phyloP scores from a whole-genome alignment of 305 asterid genomes.

The Solanum hybrid region DNA sequence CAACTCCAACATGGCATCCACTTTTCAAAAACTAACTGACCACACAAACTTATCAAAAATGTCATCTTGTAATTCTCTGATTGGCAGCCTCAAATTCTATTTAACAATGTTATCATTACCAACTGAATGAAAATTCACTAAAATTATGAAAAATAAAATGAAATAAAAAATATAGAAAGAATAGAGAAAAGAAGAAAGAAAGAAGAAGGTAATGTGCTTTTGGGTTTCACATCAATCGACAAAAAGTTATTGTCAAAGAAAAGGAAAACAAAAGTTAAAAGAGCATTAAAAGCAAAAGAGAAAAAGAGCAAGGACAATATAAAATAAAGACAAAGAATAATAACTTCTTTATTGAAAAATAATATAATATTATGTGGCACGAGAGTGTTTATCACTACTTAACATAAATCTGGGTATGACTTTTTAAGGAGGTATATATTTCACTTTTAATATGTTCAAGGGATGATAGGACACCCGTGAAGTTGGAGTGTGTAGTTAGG shows the following conservation, averaged over 20 bases:
- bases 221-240: background rate
- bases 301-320: background rate
- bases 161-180: background rate
- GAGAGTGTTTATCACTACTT: background rate
- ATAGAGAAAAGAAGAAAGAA: background rate
- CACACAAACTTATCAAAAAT: background rate
- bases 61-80: background rate
- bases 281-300: background rate
- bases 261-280: background rate
- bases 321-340: background rate
- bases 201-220: background rate
- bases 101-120: background rate
- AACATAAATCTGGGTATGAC: background rate
- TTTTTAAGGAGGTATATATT: too few relatives aligned
- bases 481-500: background rate
- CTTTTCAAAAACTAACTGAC: background rate
- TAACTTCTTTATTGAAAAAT: background rate
- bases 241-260: background rate
- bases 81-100: background rate
- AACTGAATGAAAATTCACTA: background rate
- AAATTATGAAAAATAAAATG: background rate
- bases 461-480: background rate
- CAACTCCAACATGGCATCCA: background rate
- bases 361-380: too few relatives aligned
- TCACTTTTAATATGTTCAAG: background rate